These are phyloP conservation scores for Wickerhamiella bombiphila DNA, from an alignment of 805 yeast genomes.

Conservation along the genomic window DNA sequence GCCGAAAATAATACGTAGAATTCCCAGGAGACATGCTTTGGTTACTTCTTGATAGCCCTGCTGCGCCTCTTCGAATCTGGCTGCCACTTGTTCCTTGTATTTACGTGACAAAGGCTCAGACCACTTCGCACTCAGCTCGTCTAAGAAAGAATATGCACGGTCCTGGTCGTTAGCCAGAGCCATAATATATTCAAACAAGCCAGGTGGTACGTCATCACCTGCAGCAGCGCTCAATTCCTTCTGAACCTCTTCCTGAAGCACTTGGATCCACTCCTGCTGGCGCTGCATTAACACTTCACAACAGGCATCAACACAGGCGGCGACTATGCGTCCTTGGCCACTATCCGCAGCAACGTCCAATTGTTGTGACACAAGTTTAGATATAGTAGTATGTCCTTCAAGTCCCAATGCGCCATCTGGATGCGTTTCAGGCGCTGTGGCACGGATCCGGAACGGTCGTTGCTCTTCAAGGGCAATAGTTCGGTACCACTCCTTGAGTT, in stretches of 20 bases:
- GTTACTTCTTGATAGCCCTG: constrained; percentile 71
- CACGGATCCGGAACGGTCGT: constrained; percentile 46
- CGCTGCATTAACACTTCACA: constrained; percentile 44
- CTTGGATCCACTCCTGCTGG: constrained; percentile 44
- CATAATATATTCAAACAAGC: constrained; percentile 62
- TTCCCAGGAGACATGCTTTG: constrained; percentile 41
- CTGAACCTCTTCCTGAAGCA: constrained; percentile 32
- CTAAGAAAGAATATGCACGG: constrained; percentile 53
- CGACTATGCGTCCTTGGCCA: constrained; percentile 63
- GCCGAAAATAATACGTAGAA: constrained; percentile 49
- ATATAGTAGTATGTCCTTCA: constrained; percentile 65
- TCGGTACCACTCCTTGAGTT: constrained; percentile 74
- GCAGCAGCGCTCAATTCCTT: constrained; percentile 24
- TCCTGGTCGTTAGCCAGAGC: constrained; percentile 79
- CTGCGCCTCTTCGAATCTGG: constrained; percentile 45
- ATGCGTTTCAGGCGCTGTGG: constrained; percentile 58
- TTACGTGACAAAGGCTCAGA: constrained; percentile 51
- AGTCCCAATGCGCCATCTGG: constrained; percentile 49
- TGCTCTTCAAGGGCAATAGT: constrained; percentile 56
- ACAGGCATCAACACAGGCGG: constrained; percentile 65
- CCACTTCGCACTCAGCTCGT: constrained; percentile 52
- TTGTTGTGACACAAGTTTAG: constrained; percentile 77
- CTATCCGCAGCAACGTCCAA: constrained; percentile 77
- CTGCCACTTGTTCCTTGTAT: constrained; percentile 44
- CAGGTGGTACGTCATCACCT: constrained; percentile 44